These are phyloP conservation scores for Epichloe gansuensis DNA, from an alignment of 2,329 filamentous ascomycete genomes.

Conservation along the genomic window DNA sequence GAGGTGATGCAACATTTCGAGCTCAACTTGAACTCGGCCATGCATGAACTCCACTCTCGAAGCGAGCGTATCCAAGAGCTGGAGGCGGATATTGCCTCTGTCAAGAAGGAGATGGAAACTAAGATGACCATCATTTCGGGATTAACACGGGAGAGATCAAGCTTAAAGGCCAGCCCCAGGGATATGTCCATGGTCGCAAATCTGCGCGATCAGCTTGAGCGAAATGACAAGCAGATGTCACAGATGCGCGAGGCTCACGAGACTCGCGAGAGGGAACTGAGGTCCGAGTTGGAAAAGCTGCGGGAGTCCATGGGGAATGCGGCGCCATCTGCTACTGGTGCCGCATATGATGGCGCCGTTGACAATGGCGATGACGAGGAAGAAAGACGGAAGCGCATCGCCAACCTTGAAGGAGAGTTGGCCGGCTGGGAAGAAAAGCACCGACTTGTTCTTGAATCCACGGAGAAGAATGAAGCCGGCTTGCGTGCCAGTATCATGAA, in stretches of 20 bases:
- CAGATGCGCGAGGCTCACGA: conserved; percentile 61
- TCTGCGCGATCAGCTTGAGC: conserved; percentile 76
- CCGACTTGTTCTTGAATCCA: conserved; percentile 52
- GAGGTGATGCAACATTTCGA: conserved; percentile 90
- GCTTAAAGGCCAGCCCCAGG: conserved; percentile 70
- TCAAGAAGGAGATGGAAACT: conserved; percentile 91
- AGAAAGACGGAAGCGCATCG: conserved; percentile 37
- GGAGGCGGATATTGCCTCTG: conserved; percentile 68
- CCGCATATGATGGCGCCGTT: conserved; percentile 17
- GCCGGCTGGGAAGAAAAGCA: conserved; percentile 67
- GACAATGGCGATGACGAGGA: conserved; percentile 19
- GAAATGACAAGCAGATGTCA: conserved; percentile 71
- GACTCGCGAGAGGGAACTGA: conserved; percentile 63
- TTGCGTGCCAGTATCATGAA: conserved; percentile 61
- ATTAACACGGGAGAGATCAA: conserved; percentile 82
- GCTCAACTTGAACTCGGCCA: conserved; percentile 77
- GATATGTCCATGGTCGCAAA: conserved; percentile 85
- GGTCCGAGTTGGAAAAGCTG: conserved; percentile 57
- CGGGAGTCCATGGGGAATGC: conserved; percentile 38
- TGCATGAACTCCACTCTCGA: conserved; percentile 79
- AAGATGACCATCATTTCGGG: conserved; percentile 96
- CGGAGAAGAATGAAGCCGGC: conserved; percentile 60
- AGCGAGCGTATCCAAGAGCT: conserved; percentile 85
- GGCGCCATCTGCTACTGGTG: conserved; percentile 7
- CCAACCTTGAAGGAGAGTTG: conserved; percentile 59